Percentiles rank a stretch among this genome's conserved stretches.
These are phyloP conservation scores for Neofusicoccum umdonicola DNA, from an alignment of 2,329 filamentous ascomycete species.

Conservation along the genomic window DNA sequence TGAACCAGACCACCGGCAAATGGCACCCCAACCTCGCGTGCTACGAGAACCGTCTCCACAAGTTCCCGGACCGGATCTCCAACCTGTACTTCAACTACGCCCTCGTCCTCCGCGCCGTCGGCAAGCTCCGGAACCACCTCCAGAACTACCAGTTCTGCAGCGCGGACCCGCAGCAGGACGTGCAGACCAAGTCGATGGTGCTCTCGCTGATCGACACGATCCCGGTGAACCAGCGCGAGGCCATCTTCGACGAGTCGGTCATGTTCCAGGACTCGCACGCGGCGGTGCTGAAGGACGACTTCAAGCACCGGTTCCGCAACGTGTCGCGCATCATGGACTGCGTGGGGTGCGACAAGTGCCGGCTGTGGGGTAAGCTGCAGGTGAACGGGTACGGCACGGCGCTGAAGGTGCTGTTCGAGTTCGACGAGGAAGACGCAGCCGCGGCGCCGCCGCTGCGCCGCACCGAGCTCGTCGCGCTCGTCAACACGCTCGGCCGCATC, in stretches of 20 bases:
- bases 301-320: conserved; percentile 95
- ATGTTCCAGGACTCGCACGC: conserved; percentile 76
- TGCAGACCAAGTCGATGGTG: conserved; percentile 76
- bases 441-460: conserved; percentile 71
- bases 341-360: conserved; percentile 96
- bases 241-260: conserved; percentile 89
- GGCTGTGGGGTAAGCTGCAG: conserved; percentile 96
- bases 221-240: conserved; percentile 53
- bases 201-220: conserved; percentile 71
- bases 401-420: conserved; percentile 93
- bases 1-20: conserved; percentile 90
- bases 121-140: conserved; percentile 82
- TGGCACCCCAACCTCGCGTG: conserved; percentile 91
- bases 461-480: conserved; percentile 88
- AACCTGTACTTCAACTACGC: conserved; percentile 99
- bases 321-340: conserved; percentile 98
- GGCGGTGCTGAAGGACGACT: conserved; percentile 88
- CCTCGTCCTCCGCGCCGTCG: conserved; percentile 84
- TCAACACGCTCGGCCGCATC: conserved; percentile 90
- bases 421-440: conserved; percentile 65
- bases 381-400: conserved; percentile 93
- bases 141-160: conserved; percentile 87
- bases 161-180: conserved; percentile 77
- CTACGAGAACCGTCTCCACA: conserved; percentile 82
- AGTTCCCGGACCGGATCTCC: conserved; percentile 83